Evolutionary conservation across 2,329 filamentous ascomycete genomes (phyloP).

Genomic region (Cladosporium sp.): DNA sequence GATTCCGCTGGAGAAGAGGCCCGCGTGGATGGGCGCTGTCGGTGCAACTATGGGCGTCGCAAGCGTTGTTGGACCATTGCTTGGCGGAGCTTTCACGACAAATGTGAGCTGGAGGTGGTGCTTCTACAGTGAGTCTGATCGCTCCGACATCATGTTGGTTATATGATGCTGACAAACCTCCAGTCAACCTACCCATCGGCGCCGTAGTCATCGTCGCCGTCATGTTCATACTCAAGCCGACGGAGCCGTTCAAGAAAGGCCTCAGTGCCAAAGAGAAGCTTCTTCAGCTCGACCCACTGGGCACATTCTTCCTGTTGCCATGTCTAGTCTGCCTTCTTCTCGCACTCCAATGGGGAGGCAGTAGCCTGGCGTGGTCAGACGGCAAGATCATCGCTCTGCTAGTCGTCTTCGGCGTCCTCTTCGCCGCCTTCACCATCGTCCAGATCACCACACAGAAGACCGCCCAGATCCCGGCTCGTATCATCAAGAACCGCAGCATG

Average conservation of each 20-base stretch:
- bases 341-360: slow-evolving; percentile 52
- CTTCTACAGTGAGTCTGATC: slow-evolving; percentile 21
- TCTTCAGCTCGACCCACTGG: slow-evolving; percentile 48
- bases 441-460: slow-evolving; percentile 44
- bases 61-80: slow-evolving; percentile 45
- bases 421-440: slow-evolving; percentile 47
- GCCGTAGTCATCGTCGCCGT: slow-evolving; percentile 43
- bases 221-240: slow-evolving; percentile 40
- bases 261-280: slow-evolving; percentile 39
- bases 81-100: slow-evolving; percentile 48
- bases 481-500: slow-evolving; percentile 47
- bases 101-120: slow-evolving; percentile 43
- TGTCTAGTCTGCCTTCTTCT: slow-evolving; percentile 47
- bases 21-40: slow-evolving; percentile 40
- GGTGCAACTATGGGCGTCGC: slow-evolving; percentile 41
- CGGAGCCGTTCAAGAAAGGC: slow-evolving; percentile 23
- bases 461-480: slow-evolving; percentile 45
- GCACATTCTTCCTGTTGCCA: slow-evolving; percentile 43
- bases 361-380: slow-evolving; percentile 42
- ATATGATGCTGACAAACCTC: not conserved
- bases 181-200: slow-evolving; percentile 50
- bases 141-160: not conserved
- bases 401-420: slow-evolving; percentile 43
- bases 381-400: slow-evolving; percentile 47
- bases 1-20: slow-evolving; percentile 43